Conservation (phyloP, 179 eudicot genomes). For the Dionaea muscipula region DNA sequence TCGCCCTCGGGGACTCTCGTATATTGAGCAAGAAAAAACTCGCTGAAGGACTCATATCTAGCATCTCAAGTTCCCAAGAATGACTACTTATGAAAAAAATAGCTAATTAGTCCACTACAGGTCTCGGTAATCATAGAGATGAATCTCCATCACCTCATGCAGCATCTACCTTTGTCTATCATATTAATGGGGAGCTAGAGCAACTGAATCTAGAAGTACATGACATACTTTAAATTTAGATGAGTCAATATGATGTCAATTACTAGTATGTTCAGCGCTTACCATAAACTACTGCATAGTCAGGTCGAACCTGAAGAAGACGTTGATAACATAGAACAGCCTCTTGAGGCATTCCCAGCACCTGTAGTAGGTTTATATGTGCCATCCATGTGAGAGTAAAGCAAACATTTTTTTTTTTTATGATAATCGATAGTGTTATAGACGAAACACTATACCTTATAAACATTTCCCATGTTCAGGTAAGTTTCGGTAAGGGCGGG, state of each 20-base stretch:
- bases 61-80: no score
- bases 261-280: constrained; percentile 15
- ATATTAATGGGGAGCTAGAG: not conserved
- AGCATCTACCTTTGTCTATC: no score
- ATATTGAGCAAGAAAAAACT: no score
- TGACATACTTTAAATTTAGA: not conserved
- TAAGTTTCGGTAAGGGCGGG: constrained; percentile 77
- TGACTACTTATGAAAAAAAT: no score
- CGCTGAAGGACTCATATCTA: no score
- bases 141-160: no score
- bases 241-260: not conserved
- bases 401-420: not conserved
- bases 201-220: not conserved
- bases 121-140: no score
- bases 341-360: constrained; percentile 86
- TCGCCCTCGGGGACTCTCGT: no score
- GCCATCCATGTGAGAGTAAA: not conserved
- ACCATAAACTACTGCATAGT: constrained; percentile 83
- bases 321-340: constrained; percentile 79
- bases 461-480: constrained; percentile 75
- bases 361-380: constrained; percentile 30
- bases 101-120: no score
- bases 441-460: constrained; percentile 68
- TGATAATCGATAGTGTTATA: not conserved
- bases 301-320: constrained; percentile 75